A percentile compares a stretch with the other conserved stretches of the same genome.
Evolutionary conservation across 805 yeast species (phyloP).

Genomic region (Metschnikowia baotianmanensis): DNA sequence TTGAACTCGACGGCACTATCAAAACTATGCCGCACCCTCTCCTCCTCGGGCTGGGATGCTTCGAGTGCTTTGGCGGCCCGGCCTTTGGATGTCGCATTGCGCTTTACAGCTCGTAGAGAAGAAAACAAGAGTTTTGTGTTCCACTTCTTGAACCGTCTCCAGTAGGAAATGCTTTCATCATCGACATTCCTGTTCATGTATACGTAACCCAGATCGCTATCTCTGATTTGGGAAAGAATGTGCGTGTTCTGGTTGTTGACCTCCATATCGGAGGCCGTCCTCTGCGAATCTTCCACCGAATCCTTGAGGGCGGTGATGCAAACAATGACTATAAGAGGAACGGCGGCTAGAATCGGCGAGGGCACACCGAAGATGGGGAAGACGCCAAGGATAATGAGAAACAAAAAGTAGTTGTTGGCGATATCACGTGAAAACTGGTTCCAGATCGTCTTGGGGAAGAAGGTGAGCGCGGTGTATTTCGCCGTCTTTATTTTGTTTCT

Average conservation of each 20-base stretch:
- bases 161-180: slow-evolving; percentile 59
- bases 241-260: slow-evolving; percentile 73
- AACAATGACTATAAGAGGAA: slow-evolving; percentile 79
- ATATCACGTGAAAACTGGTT: slow-evolving; percentile 53
- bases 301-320: slow-evolving; percentile 71
- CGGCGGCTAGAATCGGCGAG: slow-evolving; percentile 71
- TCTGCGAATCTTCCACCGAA: slow-evolving; percentile 72
- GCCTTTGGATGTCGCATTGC: slow-evolving; percentile 34
- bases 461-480: slow-evolving; percentile 57
- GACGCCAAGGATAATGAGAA: slow-evolving; percentile 53
- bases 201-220: slow-evolving; percentile 20
- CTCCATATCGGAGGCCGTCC: slow-evolving; percentile 63
- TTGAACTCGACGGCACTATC: slow-evolving; percentile 25
- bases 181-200: slow-evolving; percentile 56
- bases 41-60: slow-evolving; percentile 4
- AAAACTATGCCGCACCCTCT: slow-evolving; percentile 27
- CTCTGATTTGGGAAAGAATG: slow-evolving; percentile 49
- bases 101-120: slow-evolving; percentile 26
- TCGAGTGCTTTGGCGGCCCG: slow-evolving; percentile 30
- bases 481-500: slow-evolving; percentile 62
- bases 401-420: slow-evolving; percentile 58
- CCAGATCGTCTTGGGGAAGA: slow-evolving; percentile 53
- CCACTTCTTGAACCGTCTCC: slow-evolving; percentile 68
- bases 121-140: slow-evolving; percentile 32
- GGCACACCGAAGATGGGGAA: slow-evolving; percentile 66